Evolutionary conservation across 345 rosid genomes (phyloP).

Genomic region (Ceriops decandra): DNA sequence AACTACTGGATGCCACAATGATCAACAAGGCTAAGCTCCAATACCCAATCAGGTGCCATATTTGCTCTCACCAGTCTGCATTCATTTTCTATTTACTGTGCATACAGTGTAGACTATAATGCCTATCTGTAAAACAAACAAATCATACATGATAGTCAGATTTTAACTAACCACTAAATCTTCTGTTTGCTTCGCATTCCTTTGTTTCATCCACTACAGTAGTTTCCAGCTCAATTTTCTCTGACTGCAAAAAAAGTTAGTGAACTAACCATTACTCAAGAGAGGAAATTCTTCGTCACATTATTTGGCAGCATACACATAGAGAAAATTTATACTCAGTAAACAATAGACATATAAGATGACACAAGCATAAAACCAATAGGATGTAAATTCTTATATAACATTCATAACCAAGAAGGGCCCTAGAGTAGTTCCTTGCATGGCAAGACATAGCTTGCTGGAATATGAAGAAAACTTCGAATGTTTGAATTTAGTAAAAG

Average conservation of each 20-base stretch:
- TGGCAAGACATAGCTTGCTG: too few species aligned
- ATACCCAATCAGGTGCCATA: neutral
- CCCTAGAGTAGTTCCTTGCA: too few species aligned
- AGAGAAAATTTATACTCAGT: neutral
- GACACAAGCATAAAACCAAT: neutral
- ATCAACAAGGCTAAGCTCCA: neutral
- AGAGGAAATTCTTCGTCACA: neutral
- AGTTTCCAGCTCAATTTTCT: slow-evolving; percentile 94
- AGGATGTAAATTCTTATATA: neutral
- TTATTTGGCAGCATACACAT: slow-evolving; percentile 1
- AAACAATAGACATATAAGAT: slow-evolving; percentile 10
- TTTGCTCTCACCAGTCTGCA: neutral
- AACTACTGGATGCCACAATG: neutral
- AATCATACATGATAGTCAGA: neutral
- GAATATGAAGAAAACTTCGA: too few species aligned
- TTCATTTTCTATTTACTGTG: neutral
- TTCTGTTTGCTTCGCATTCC: slow-evolving; percentile 77
- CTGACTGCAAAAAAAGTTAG: slow-evolving; percentile 55
- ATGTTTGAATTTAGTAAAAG: too few species aligned
- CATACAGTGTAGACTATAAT: too few species aligned
- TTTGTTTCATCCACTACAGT: slow-evolving; percentile 98
- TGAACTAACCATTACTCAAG: neutral
- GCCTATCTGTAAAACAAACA: too few species aligned
- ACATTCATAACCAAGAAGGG: neutral
- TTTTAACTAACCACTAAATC: slow-evolving; percentile 81